Evolutionary conservation across 305 asterid species (phyloP), one percentile per base, ranked within the genome.

Genomic region (Rubia balearica): DNA sequence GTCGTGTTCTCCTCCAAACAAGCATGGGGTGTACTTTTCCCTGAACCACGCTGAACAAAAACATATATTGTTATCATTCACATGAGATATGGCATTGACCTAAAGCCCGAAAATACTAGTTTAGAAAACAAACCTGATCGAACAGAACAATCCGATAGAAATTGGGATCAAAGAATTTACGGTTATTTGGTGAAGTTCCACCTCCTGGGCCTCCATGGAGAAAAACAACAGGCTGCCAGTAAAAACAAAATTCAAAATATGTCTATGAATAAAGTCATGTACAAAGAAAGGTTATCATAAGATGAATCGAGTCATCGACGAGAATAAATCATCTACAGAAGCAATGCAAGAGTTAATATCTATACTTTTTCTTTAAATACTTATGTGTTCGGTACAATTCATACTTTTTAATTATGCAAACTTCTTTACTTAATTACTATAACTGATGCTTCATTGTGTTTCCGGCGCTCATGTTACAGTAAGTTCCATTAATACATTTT

Each of bases 191-290:
- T 70, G 96, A 89, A 74, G 97, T 91, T 72, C 98, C 96, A 10
- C 96, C 98, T 51, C 98, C 98, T 55, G 97, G 97, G 63, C 98
- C 96, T 77, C 98, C 98, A 83, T 91, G 98, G 69, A 94, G 90
- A 78, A 94, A 94, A 80, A 91, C 81, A 73, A 87, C 95, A 7
- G 96, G 94, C 96, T 90, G 94, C 76, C 81, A 75, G 61, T 69
- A 56, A 59, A 68, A 78, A 81, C 57, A 63, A 9, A 13, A 46
- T 10, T 57, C 13, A 57, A 42, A n/a, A 56, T 16, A 24, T 22
- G 42, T 4, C 14, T 4, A 17, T 66, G 8, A 66, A 19, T 16
- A 48, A 8, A 36, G 12, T 14, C 19, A 12, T 22, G 71, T 38
- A 41, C 53, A 65, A 72, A 5, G 63, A 10, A 63, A 64, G 36